Base-by-base conservation (phyloP, 169 alveolate species). In the Amoebophrya sp. region DNA sequence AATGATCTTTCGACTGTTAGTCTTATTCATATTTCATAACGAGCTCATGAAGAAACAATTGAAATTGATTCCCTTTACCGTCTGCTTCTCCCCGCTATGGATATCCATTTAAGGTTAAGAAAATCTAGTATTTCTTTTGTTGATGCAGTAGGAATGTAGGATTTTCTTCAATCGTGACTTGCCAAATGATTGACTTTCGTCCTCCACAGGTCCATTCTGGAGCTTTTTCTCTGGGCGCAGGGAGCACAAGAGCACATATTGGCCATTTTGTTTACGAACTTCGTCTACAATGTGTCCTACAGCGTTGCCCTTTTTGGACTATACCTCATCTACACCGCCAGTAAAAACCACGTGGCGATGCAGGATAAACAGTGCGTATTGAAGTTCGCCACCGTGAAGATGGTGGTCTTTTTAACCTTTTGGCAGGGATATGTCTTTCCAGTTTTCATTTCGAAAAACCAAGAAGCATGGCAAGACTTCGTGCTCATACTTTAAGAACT, bases 311-410 rank as follows among this genome's bases (percentile, higher is more conserved):
- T 89, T 3, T 89, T 34, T 33, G 90, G 53, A 36, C 41, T 89
- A 47, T 36, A 40, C 47, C 90, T 89, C 40, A 36, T 89, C 54
- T 89, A 89, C 90, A 38, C 40, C 29, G 36, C 90, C 24, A 36
- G 53, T 33, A n/a, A 40, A 47, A 36, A 40, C 90, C 90, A 89
- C 40, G 53, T 40, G 90, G 40, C 53, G 24, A 14, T 89, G 90
- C 40, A 33, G 40, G 90, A 89, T 47, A 89, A 89, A 38, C 34
- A 40, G 90, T 40, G 53, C 40, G 2, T 89, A 33, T 33, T 40
- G 41, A 89, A 89, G 40, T 89, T 89, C 90, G 90, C 40, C 90
- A 14, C 90, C 53, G 90, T 89, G 90, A 89, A 89, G 18, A 34
- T 89, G 90, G 90, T 89, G 53, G 40, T 89, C 26, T 89, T 89